A percentile compares a stretch with the other conserved stretches of the same genome.
These are phyloP conservation scores for Tulasnella calospora DNA, from an alignment of 768 basidiomycete species.

Conservation along the genomic window DNA sequence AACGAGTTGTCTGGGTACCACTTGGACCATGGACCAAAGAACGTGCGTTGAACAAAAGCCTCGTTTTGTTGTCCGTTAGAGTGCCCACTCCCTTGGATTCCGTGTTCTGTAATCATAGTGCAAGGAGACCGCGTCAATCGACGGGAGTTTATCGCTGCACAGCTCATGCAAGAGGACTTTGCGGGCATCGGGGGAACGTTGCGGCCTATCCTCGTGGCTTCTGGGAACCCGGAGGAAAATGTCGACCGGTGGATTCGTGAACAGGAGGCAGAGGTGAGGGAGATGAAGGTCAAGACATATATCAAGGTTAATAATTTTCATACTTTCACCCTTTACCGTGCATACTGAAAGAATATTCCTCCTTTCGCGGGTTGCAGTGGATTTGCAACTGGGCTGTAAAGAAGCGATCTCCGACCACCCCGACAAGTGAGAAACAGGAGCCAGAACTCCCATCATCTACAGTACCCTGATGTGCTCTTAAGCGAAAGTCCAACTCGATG, in stretches of 20 bases:
- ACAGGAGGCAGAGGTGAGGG: neutral
- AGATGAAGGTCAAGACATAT: neutral
- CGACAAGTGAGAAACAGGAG: neutral
- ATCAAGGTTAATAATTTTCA: neutral
- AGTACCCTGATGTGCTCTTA: too few species aligned
- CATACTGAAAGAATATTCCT: too few species aligned
- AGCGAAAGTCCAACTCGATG: too few species aligned
- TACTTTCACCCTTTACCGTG: too few species aligned
- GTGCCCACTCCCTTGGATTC: neutral
- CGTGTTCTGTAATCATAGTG: neutral
- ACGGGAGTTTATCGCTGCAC: neutral
- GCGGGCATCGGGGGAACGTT: neutral
- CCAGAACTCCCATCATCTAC: neutral
- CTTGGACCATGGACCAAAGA: neutral
- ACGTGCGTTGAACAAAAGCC: neutral
- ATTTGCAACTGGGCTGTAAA: neutral
- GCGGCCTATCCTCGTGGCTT: neutral
- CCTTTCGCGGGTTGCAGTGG: neutral
- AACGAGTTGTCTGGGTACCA: neutral
- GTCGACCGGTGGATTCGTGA: neutral
- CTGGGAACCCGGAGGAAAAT: conserved; percentile 2
- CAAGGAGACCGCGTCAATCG: neutral
- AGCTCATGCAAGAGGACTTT: neutral
- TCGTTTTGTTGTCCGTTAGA: neutral
- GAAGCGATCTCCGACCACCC: neutral